Base-by-base conservation (phyloP, 257 asterid genomes). In the Gardenia jasminoides region DNA sequence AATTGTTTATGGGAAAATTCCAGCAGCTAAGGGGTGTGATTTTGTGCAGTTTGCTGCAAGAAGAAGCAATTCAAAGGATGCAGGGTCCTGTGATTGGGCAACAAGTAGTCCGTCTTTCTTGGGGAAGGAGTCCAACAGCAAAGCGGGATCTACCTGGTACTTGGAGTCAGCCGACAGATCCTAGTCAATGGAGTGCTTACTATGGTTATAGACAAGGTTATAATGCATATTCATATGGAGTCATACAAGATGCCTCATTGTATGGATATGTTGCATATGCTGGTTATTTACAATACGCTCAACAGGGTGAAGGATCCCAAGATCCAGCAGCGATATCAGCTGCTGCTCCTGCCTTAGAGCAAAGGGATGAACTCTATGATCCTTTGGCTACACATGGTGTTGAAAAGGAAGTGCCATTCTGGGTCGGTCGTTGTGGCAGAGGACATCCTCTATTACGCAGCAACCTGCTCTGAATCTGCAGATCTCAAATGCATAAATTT, bases 181-280 rank as follows among this genome's bases (percentile, higher is more conserved):
- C 98, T 76, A 91, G 81, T 78, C 98, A 92, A 75, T 82, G 92
- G 94, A 83, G 84, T 82, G 92, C 94, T 81, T 94, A 94, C 87
- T 94, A 94, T 88, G 95, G 90, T 70, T 95, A 95, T 84, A 97
- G 94, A 78, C 99, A 92, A 84, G 96, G 98, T 81, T 95, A 95
- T 79, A 97, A 95, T 86, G 88, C 99, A 72, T 95, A 95, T 82
- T 89, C 92, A 50, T 90, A 93, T 86, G 98, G 91, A 78, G 91
- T 89, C 82, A 31, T 94, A 10, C 97, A 90, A 82, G 99, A 95
- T 82, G 97, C 98, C 56, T 88, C 97, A 54, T 86, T 89, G 7
- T 93, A 91, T 85, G 90, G 93, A 13, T 92, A 93, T 76, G 88
- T 98, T 79, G 93, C 97, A 80, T 95, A 95, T 84, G 90, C 96